Evolutionary conservation across 441 rosid species (phyloP).

Genomic region (Macaranga tanarius): DNA sequence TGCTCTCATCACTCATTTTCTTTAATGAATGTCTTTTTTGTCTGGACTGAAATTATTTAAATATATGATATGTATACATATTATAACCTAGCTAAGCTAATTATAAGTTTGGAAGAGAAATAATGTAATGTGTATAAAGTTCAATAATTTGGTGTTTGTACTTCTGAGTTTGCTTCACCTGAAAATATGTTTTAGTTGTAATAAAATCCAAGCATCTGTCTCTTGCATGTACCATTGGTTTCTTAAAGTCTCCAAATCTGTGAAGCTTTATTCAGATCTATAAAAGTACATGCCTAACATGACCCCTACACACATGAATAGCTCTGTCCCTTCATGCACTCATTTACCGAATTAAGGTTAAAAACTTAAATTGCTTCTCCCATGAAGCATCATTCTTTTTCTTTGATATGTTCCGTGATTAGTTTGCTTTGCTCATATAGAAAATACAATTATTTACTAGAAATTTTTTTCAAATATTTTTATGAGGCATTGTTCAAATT

Average conservation of each 20-base stretch:
- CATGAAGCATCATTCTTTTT: too few relatives aligned
- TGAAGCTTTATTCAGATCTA: conserved; percentile 8
- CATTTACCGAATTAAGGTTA: not conserved
- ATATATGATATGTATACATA: too few relatives aligned
- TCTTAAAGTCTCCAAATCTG: not conserved
- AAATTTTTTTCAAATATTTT: too few relatives aligned
- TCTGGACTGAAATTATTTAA: conserved; percentile 4
- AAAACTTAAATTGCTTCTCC: too few relatives aligned
- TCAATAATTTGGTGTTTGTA: not conserved
- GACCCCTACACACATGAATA: conserved; percentile 6
- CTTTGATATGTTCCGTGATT: too few relatives aligned
- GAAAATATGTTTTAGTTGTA: not conserved
- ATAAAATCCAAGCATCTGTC: conserved; percentile 6
- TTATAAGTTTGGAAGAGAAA: not conserved
- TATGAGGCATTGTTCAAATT: too few relatives aligned
- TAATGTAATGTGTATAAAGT: not conserved
- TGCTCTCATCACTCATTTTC: conserved; percentile 12
- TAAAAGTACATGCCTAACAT: conserved; percentile 1
- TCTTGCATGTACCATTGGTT: not conserved
- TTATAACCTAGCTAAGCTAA: too few relatives aligned
- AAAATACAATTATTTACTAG: too few relatives aligned
- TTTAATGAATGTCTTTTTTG: conserved; percentile 20
- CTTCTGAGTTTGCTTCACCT: conserved; percentile 9
- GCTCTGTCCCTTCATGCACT: not conserved
- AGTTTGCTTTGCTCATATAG: too few relatives aligned